Percentiles rank a stretch among this genome's conserved stretches.
These are phyloP conservation scores for Trichophyton benhamiae DNA, from an alignment of 2,329 filamentous ascomycete genomes.

Conservation along the genomic window DNA sequence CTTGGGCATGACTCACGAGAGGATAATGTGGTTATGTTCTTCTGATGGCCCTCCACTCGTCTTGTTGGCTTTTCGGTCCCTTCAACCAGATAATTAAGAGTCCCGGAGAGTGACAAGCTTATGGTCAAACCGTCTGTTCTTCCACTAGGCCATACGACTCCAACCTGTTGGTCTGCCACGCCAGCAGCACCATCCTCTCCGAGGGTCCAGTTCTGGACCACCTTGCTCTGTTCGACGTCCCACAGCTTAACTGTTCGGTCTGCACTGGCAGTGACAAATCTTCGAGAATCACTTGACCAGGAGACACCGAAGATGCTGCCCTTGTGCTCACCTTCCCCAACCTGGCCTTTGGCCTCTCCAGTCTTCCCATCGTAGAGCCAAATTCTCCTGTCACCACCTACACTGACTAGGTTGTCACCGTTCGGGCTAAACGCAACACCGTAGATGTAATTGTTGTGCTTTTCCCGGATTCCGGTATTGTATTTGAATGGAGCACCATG, in stretches of 20 bases:
- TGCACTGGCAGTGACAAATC: constrained; percentile 79
- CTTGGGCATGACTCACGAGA: constrained; percentile 38
- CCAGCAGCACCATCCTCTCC: constrained; percentile 46
- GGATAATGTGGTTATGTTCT: constrained; percentile 69
- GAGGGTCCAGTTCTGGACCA: constrained; percentile 71
- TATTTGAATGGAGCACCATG: constrained; percentile 95
- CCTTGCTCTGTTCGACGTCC: constrained; percentile 71
- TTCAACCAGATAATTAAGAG: constrained; percentile 76
- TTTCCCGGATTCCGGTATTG: constrained; percentile 62
- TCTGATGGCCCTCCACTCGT: constrained; percentile 77
- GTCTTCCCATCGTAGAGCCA: constrained; percentile 96
- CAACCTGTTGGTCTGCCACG: constrained; percentile 78
- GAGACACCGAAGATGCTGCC: constrained; percentile 88
- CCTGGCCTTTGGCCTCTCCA: constrained; percentile 63
- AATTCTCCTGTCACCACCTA: constrained; percentile 83
- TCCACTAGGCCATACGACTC: constrained; percentile 77
- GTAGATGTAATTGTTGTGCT: constrained; percentile 82
- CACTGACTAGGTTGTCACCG: constrained; percentile 66
- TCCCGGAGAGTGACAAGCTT: constrained; percentile 74
- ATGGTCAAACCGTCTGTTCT: constrained; percentile 79
- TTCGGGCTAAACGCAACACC: constrained; percentile 84
- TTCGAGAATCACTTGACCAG: constrained; percentile 77
- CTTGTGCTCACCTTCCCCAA: constrained; percentile 64
- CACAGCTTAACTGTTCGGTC: constrained; percentile 92
- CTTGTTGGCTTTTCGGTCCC: constrained; percentile 56